These are phyloP conservation scores for Trichoderma reesei DNA, from an alignment of 495 filamentous ascomycete genomes.

Conservation along the genomic window DNA sequence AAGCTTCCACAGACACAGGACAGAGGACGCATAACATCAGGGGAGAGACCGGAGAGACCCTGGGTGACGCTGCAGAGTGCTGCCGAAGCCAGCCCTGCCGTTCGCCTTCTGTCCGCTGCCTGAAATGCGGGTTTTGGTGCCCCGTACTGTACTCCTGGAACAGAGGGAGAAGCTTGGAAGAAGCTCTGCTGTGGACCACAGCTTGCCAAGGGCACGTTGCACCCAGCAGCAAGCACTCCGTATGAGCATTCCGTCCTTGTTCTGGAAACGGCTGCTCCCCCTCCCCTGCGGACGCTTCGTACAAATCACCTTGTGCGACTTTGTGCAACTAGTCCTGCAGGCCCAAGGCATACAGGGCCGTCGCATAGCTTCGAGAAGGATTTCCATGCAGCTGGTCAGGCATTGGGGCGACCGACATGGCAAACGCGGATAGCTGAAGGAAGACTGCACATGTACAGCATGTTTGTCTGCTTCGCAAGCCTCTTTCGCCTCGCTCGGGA, in stretches of 20 bases:
- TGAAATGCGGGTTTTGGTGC: not conserved
- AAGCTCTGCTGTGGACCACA: not conserved
- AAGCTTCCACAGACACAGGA: not conserved
- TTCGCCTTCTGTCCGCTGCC: not conserved
- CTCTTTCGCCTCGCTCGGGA: not conserved
- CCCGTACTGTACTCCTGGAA: not conserved
- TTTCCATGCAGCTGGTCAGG: not conserved
- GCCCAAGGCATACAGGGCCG: not conserved
- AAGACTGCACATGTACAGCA: not conserved
- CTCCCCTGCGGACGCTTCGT: not conserved
- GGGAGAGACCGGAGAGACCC: not conserved
- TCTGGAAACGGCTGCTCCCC: too few relatives aligned
- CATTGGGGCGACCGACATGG: not conserved
- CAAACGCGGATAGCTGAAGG: not conserved
- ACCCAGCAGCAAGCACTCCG: not conserved
- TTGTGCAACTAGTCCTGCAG: not conserved
- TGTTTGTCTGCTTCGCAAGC: not conserved
- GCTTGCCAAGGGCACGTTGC: not conserved
- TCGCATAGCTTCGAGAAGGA: not conserved
- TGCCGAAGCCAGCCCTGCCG: not conserved
- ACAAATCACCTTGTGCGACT: not conserved
- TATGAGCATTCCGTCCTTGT: too few relatives aligned
- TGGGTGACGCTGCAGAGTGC: not conserved
- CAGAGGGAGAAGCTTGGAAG: not conserved
- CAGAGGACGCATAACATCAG: slow-evolving; percentile 4